Percentiles rank a stretch among this genome's conserved stretches.
Evolutionary conservation across 2,329 filamentous ascomycete genomes (phyloP).

Genomic region (Cytospora paraplurivora): DNA sequence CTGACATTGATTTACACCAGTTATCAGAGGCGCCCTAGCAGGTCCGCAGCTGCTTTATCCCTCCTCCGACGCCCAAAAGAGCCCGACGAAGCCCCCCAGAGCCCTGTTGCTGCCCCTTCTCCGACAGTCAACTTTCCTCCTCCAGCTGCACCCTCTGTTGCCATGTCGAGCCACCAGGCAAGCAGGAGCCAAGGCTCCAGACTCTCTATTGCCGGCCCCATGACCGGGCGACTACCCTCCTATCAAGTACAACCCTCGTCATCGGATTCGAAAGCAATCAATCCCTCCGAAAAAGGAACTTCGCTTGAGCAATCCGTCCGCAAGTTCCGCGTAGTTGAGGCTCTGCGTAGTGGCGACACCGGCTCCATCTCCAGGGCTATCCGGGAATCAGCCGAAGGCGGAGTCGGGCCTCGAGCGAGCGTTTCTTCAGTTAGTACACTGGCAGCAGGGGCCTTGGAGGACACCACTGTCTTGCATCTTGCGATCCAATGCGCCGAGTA

Average conservation of each 20-base stretch:
- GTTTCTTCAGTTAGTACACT: constrained; percentile 54
- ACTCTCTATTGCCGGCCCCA: constrained; percentile 47
- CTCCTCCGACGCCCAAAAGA: constrained; percentile 52
- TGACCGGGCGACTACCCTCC: constrained; percentile 47
- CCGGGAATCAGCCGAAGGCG: constrained; percentile 61
- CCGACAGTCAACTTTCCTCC: constrained; percentile 39
- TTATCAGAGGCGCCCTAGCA: constrained; percentile 53
- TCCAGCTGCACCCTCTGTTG: constrained; percentile 37
- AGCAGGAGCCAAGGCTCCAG: constrained; percentile 49
- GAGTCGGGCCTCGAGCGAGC: constrained; percentile 52
- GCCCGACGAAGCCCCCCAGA: constrained; percentile 48
- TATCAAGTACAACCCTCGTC: constrained; percentile 33
- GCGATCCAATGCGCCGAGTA: constrained; percentile 94
- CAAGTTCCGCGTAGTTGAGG: constrained; percentile 93
- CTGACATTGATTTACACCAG: constrained; percentile 13
- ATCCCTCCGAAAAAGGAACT: constrained; percentile 45
- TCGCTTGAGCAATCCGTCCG: constrained; percentile 90
- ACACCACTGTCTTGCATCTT: constrained; percentile 88
- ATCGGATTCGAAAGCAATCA: constrained; percentile 39
- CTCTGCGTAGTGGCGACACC: constrained; percentile 86
- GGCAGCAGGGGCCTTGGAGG: constrained; percentile 59
- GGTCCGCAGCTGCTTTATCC: constrained; percentile 54
- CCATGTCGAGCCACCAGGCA: constrained; percentile 42
- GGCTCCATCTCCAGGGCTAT: constrained; percentile 86
- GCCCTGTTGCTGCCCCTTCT: constrained; percentile 36